Percentiles rank a stretch among this genome's conserved stretches.
phyloP scores from a whole-genome alignment of 495 filamentous ascomycete genomes.

The Melanomma pulvis-pyrius region DNA sequence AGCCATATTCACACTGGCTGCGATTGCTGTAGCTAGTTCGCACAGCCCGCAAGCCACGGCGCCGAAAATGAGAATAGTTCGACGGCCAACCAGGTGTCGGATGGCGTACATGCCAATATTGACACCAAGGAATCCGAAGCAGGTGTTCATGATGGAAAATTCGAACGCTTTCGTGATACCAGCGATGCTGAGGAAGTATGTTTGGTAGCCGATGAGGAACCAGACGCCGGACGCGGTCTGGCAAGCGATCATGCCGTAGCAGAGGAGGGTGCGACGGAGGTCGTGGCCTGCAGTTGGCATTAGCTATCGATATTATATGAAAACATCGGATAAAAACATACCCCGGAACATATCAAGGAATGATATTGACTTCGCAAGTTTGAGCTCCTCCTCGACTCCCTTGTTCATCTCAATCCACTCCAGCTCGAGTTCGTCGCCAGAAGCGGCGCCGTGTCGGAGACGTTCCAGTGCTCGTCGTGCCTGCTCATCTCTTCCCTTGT shows the following conservation, averaged over 20 bases:
- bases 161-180: conserved; percentile 28
- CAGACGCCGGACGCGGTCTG: conserved; percentile 23
- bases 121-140: conserved; percentile 30
- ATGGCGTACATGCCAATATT: conserved; percentile 25
- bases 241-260: conserved; percentile 52
- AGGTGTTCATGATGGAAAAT: conserved; percentile 24
- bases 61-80: conserved; percentile 28
- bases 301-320: not conserved
- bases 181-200: conserved; percentile 29
- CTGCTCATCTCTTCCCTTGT: conserved; percentile 65
- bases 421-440: conserved; percentile 6
- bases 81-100: conserved; percentile 13
- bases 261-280: conserved; percentile 65
- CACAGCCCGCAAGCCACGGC: conserved; percentile 21
- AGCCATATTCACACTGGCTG: conserved; percentile 5
- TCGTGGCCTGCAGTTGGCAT: conserved; percentile 50
- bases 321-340: conserved; percentile 34
- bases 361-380: not conserved
- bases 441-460: conserved; percentile 44
- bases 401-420: conserved; percentile 30
- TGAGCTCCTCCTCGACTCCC: conserved; percentile 28
- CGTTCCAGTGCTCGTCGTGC: conserved; percentile 69
- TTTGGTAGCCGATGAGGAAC: conserved; percentile 52
- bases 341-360: conserved; percentile 53
- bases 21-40: conserved; percentile 14